Conservation (phyloP, 306 rosid genomes). For the Fragaria ananassa region DNA sequence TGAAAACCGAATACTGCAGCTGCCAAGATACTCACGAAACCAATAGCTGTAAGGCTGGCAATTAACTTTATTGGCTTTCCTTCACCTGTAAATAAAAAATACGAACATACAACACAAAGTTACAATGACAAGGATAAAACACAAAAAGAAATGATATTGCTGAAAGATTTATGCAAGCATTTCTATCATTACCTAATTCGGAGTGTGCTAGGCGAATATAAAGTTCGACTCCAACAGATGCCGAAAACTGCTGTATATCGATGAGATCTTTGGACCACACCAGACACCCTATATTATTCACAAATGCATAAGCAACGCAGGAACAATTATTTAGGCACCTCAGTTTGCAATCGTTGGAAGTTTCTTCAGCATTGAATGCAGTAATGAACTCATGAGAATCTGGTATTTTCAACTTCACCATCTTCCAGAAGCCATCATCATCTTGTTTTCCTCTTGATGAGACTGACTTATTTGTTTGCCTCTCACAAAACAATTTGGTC, state of each 20-base stretch:
- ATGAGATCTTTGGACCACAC: slow-evolving; percentile 25
- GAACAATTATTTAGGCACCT: slow-evolving; percentile 34
- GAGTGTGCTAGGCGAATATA: slow-evolving; percentile 25
- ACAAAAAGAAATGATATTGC: neutral
- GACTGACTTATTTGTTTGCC: neutral
- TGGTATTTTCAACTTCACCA: slow-evolving; percentile 12
- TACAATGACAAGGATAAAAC: neutral
- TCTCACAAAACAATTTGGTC: slow-evolving; percentile 15
- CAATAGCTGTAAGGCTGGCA: neutral
- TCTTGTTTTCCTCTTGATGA: neutral
- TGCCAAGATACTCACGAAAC: neutral
- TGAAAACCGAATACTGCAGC: neutral
- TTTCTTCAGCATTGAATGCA: neutral
- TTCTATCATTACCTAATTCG: slow-evolving; percentile 32
- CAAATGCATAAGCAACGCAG: slow-evolving; percentile 29
- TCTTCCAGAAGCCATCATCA: slow-evolving; percentile 10
- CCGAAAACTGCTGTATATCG: slow-evolving; percentile 11
- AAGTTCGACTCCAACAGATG: slow-evolving; percentile 1
- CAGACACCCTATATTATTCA: slow-evolving; percentile 24
- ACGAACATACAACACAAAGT: neutral
- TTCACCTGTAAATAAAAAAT: neutral
- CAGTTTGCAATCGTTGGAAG: slow-evolving; percentile 9
- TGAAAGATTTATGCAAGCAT: neutral
- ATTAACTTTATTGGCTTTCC: slow-evolving; percentile 19
- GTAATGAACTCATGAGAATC: slow-evolving; percentile 18